Evolutionary conservation across 352 stramenopile genomes (phyloP).

Genomic region (Peronospora farinosa): DNA sequence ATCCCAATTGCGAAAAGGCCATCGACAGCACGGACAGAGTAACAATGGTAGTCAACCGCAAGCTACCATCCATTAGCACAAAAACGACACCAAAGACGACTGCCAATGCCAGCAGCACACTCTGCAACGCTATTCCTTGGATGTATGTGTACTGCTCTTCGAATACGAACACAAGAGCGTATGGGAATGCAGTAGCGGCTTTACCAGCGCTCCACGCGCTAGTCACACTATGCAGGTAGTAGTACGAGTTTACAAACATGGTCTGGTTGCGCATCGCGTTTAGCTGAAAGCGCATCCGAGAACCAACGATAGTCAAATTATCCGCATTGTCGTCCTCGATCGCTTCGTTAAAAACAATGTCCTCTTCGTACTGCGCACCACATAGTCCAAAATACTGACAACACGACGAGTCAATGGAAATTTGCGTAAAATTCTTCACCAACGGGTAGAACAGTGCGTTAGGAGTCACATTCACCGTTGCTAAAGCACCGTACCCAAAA

Average conservation of each 20-base stretch:
- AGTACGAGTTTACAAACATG: conserved; percentile 88
- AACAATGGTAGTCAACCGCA: conserved; percentile 61
- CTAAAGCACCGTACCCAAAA: conserved; percentile 12
- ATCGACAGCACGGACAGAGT: conserved; percentile 76
- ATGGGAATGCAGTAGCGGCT: conserved; percentile 62
- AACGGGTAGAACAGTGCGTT: conserved; percentile 71
- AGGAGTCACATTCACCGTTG: conserved; percentile 40
- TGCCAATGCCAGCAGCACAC: conserved; percentile 69
- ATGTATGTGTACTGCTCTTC: conserved; percentile 92
- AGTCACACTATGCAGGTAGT: conserved; percentile 70
- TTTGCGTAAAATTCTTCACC: conserved; percentile 80
- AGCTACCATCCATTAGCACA: conserved; percentile 66
- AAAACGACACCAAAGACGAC: conserved; percentile 76
- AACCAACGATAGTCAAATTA: conserved; percentile 51
- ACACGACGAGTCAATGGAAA: conserved; percentile 85
- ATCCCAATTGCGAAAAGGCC: conserved; percentile 65
- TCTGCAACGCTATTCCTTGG: conserved; percentile 82
- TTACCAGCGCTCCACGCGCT: conserved; percentile 31
- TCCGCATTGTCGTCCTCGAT: neutral
- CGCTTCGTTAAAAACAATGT: conserved; percentile 66
- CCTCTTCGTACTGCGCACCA: conserved; percentile 76
- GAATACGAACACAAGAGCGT: conserved; percentile 88
- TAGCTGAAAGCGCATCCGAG: conserved; percentile 82
- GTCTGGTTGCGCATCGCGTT: conserved; percentile 82
- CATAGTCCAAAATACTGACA: conserved; percentile 86